These are phyloP conservation scores for Neophaeococcomyces mojaviensis DNA, from an alignment of 2,329 filamentous ascomycete genomes.

Conservation along the genomic window DNA sequence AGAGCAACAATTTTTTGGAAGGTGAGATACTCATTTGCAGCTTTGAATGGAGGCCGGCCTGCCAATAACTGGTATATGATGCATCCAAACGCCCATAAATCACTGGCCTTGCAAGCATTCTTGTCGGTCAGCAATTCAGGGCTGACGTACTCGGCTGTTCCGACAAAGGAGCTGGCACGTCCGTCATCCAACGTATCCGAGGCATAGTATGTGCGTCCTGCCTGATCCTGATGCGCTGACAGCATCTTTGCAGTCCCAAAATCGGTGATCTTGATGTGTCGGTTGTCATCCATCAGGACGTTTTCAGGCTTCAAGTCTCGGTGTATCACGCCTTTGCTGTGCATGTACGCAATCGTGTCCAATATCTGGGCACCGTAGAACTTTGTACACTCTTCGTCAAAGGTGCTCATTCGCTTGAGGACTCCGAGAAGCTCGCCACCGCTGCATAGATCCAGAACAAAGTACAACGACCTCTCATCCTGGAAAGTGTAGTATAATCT, in stretches of 20 bases:
- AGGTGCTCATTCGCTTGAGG: conserved; percentile 87
- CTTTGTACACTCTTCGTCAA: conserved; percentile 86
- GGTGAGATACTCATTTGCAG: conserved; percentile 87
- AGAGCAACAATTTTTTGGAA: conserved; percentile 96
- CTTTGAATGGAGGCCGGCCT: conserved; percentile 97
- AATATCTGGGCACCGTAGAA: conserved; percentile 96
- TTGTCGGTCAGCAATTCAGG: conserved; percentile 95
- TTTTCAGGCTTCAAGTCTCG: conserved; percentile 96
- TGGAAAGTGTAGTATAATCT: conserved; percentile 98
- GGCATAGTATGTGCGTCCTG: conserved; percentile 29
- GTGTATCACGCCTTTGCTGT: conserved; percentile 90
- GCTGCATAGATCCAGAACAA: conserved; percentile 87
- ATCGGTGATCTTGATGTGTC: conserved; percentile 98
- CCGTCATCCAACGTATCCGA: conserved; percentile 42
- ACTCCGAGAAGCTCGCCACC: conserved; percentile 88
- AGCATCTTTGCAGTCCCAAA: conserved; percentile 97
- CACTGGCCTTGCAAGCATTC: conserved; percentile 93
- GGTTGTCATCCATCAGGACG: conserved; percentile 85
- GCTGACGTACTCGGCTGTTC: conserved; percentile 96
- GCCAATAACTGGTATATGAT: conserved; percentile 93
- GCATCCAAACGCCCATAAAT: conserved; percentile 96
- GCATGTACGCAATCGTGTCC: conserved; percentile 97
- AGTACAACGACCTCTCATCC: conserved; percentile 91
- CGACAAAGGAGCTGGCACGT: conserved; percentile 88
- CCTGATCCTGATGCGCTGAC: conserved; percentile 42